phyloP scores from a whole-genome alignment of 768 basidiomycete genomes.

The Tulasnella sp. region DNA sequence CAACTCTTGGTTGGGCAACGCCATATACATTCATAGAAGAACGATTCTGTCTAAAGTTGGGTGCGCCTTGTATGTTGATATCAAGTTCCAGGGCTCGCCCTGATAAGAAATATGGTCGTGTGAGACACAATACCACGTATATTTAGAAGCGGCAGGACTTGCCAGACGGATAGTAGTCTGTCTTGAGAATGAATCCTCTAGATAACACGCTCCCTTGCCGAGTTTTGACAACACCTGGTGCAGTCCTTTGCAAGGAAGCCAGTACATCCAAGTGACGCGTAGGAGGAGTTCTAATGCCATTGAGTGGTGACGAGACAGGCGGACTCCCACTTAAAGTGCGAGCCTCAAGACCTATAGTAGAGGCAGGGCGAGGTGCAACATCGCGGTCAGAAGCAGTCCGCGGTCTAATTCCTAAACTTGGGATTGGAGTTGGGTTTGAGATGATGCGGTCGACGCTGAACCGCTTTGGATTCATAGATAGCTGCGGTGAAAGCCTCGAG shows the following conservation, averaged over 20 bases:
- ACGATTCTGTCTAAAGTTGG: slow-evolving; percentile 78
- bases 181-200: slow-evolving; percentile 87
- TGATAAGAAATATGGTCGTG: slow-evolving; percentile 24
- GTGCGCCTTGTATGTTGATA: slow-evolving; percentile 84
- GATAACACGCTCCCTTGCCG: slow-evolving; percentile 72
- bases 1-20: slow-evolving; percentile 86
- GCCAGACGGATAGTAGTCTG: slow-evolving; percentile 78
- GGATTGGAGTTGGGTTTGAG: no score
- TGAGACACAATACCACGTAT: slow-evolving; percentile 11
- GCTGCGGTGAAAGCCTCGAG: no score
- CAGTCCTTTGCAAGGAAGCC: slow-evolving; percentile 13
- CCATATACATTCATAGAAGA: slow-evolving; percentile 85
- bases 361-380: background rate
- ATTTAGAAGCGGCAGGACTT: slow-evolving; percentile 19
- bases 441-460: no score
- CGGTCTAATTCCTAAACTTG: no score
- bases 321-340: slow-evolving; percentile 1
- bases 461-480: no score
- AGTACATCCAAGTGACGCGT: slow-evolving; percentile 13
- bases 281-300: background rate
- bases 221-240: slow-evolving; percentile 52
- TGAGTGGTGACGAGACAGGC: background rate
- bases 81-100: slow-evolving; percentile 84
- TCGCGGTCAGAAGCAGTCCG: no score
- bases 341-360: background rate